phyloP scores from a whole-genome alignment of 2,329 filamentous ascomycete genomes.

The Plenodomus biglobosus region DNA sequence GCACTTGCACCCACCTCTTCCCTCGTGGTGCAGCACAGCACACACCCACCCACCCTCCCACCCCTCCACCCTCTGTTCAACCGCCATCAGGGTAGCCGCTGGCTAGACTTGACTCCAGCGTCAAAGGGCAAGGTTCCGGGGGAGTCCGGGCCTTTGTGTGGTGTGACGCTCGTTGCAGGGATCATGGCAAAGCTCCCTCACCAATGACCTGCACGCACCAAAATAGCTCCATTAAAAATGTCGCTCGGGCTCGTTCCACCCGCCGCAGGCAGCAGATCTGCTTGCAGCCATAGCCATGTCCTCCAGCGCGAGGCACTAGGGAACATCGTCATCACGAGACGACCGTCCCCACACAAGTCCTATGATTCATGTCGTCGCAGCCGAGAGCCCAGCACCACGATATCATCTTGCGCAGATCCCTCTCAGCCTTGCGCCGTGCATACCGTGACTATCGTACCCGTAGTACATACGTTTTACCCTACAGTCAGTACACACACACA shows the following conservation, averaged over 20 bases:
- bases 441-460: background rate
- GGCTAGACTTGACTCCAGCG: conserved; percentile 1
- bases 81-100: conserved; percentile 3
- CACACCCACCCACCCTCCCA: background rate
- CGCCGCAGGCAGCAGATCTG: conserved; percentile 7
- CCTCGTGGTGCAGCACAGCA: conserved; percentile 2
- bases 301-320: no score
- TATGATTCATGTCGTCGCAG: background rate
- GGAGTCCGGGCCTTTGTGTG: conserved; percentile 8
- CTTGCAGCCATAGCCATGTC: conserved; percentile 8
- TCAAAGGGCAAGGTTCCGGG: conserved; percentile 5
- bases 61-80: background rate
- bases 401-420: background rate
- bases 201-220: conserved; percentile 10
- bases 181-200: no score
- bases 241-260: conserved; percentile 6
- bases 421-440: background rate
- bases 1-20: background rate
- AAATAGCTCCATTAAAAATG: conserved; percentile 9
- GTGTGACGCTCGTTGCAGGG: conserved; percentile 8
- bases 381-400: background rate
- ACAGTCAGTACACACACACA: no score
- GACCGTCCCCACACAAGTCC: background rate
- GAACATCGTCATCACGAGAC: conserved; percentile 3
- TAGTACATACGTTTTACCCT: no score